Evolutionary conservation across 2,329 filamentous ascomycete species (phyloP), one percentile per base, ranked within the genome.

Genomic region (Aureobasidium sp.): DNA sequence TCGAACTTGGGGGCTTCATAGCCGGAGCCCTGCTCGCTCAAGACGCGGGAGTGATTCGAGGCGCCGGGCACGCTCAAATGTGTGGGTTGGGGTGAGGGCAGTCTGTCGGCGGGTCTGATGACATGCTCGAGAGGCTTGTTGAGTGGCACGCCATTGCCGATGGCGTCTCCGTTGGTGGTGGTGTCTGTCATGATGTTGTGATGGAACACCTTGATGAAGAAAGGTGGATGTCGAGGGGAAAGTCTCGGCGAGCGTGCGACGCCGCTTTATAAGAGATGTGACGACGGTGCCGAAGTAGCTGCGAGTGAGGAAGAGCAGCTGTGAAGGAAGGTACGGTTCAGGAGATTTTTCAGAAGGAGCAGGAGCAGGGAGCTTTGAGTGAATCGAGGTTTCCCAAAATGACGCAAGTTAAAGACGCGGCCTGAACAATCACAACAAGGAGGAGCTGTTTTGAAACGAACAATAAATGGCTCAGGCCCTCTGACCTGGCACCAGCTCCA

Each of bases 1-100:
- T 91, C 87, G 72, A 99, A 99, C 65, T 91, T 91, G 50, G 93
- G 91, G 29, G 94, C 92, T 66, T 96, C 87, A 78, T 99, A 99
- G 71, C 94, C 94, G 39, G 95, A 88, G 36, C 92, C 94, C 67
- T 91, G 88, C 67, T 94, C 94, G 25, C 91, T 90, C 63, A 97
- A 79, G 61, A 93, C 82, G 61, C 88, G 84, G 73, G 90, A 86
- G 62, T 84, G 83, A 66, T 75, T 73, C 64, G 69, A 76, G 70
- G 77, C 74, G 62, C 83, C 80, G 15, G 89, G 87, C 27, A 92
- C 81, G 68, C 83, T 88, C 74, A 96, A 81, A 74, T 96, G 90
- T 62, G 90, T 92, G 30, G 92, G 91, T 72, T 95, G 90, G 29
- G 91, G 91, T 61, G 92, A 96, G 29, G 92, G 90, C 65, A 87